phyloP scores from a whole-genome alignment of 768 basidiomycete genomes.

The Sporobolomyces phaffii region DNA sequence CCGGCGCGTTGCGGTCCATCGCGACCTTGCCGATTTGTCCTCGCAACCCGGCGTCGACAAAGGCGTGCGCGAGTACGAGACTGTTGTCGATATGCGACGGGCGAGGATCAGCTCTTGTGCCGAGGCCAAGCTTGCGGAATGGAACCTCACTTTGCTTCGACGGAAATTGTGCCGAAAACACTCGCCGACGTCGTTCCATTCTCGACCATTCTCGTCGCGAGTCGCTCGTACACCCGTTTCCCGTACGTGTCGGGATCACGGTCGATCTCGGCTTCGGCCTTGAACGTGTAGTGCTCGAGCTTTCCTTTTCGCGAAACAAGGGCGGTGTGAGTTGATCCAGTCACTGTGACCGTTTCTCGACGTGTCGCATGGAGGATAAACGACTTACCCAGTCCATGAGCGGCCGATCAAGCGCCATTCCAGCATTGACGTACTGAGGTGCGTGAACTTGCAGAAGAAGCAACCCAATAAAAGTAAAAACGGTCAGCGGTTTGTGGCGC shows the following conservation, averaged over 20 bases:
- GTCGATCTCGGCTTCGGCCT: conserved; percentile 72
- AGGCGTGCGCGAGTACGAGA: conserved; percentile 67
- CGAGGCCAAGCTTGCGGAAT: too few species aligned
- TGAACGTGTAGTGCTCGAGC: conserved; percentile 74
- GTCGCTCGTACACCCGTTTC: conserved; percentile 59
- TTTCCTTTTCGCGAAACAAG: conserved; percentile 47
- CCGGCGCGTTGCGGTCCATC: conserved; percentile 63
- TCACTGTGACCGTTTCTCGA: background rate
- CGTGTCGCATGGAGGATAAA: background rate
- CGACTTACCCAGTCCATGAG: conserved; percentile 41
- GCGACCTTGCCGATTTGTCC: conserved; percentile 85
- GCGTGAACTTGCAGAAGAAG: conserved; percentile 74
- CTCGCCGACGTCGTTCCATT: conserved; percentile 71
- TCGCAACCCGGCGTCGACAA: conserved; percentile 66
- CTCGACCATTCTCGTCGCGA: conserved; percentile 62
- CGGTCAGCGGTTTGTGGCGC: too few species aligned
- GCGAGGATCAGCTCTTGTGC: too few species aligned
- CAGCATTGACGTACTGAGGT: conserved; percentile 81
- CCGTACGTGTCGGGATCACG: conserved; percentile 56
- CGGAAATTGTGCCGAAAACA: conserved; percentile 76
- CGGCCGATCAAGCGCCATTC: conserved; percentile 69
- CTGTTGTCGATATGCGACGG: conserved; percentile 50
- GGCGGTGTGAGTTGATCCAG: background rate
- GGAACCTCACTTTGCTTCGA: conserved; percentile 67
- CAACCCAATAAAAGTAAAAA: too few species aligned